Percentiles rank a stretch among this genome's conserved stretches.
Evolutionary conservation across 2,329 filamentous ascomycete species (phyloP).

Genomic region (Arthrobotrys pseudoclavata): DNA sequence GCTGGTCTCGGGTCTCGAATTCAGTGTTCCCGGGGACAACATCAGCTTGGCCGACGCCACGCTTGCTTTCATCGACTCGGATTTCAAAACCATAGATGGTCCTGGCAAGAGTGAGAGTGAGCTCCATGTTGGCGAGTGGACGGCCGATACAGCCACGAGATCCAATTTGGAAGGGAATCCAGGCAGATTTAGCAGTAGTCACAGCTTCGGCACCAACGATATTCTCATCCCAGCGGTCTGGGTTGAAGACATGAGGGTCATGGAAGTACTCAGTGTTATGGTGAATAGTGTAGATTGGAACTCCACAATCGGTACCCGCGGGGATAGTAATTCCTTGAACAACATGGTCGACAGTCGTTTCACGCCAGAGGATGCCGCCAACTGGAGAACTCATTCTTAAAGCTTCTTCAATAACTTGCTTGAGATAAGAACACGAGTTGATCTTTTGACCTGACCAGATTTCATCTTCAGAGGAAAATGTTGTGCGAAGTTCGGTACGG

Average conservation of each 20-base stretch:
- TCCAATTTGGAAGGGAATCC: conserved; percentile 80
- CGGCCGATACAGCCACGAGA: conserved; percentile 80
- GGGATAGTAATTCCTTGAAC: conserved; percentile 72
- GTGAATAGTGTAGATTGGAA: conserved; percentile 77
- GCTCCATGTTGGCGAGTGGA: conserved; percentile 76
- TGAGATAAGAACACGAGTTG: conserved; percentile 72
- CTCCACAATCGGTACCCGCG: conserved; percentile 75
- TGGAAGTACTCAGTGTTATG: conserved; percentile 76
- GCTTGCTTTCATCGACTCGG: conserved; percentile 63
- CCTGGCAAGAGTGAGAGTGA: conserved; percentile 74
- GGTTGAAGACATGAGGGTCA: conserved; percentile 72
- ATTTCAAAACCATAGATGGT: conserved; percentile 70
- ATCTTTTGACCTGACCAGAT: conserved; percentile 71
- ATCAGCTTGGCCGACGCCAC: conserved; percentile 42
- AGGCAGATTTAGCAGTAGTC: conserved; percentile 75
- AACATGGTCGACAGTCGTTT: conserved; percentile 67
- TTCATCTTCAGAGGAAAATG: conserved; percentile 71
- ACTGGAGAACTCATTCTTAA: conserved; percentile 76
- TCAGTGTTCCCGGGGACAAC: conserved; percentile 25
- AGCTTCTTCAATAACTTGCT: conserved; percentile 76
- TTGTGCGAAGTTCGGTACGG: conserved; percentile 70
- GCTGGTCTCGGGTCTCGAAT: conserved; percentile 71
- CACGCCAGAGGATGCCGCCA: conserved; percentile 73
- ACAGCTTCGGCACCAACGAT: conserved; percentile 66
- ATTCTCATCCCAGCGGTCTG: conserved; percentile 73